Percentiles rank a stretch among this genome's conserved stretches.
phyloP scores from a whole-genome alignment of 176 grass and related monocot genomes.

The Olyra latifolia region DNA sequence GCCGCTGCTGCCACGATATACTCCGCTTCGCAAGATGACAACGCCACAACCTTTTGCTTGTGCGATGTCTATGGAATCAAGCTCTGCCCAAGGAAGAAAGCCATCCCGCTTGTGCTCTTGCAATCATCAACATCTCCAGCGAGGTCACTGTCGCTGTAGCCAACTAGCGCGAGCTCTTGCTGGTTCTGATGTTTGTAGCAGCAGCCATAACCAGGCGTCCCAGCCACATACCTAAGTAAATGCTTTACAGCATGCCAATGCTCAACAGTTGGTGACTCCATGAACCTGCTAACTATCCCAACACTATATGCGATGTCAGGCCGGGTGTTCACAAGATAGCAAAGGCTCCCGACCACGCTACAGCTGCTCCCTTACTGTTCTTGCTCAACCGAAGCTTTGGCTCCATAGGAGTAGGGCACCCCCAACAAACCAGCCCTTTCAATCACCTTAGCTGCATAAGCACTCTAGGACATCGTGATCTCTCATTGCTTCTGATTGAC shows the following conservation, averaged over 20 bases:
- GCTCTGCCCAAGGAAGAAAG: too few species aligned
- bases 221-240: too few species aligned
- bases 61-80: too few species aligned
- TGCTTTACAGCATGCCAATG: too few species aligned
- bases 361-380: background rate
- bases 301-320: background rate
- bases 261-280: background rate
- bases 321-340: background rate
- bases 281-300: background rate
- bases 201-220: background rate
- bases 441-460: too few species aligned
- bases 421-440: too few species aligned
- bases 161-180: background rate
- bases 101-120: background rate
- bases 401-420: too few species aligned
- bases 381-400: background rate
- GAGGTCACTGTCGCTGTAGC: background rate
- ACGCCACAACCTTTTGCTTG: too few species aligned
- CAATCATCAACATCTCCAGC: background rate
- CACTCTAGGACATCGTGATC: too few species aligned
- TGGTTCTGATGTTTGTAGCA: background rate
- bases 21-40: too few species aligned
- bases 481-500: too few species aligned
- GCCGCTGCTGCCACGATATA: too few species aligned
- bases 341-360: background rate